A percentile compares a stretch with the other conserved stretches of the same genome.
Evolutionary conservation across 345 rosid species (phyloP).

Genomic region (Boechera stricta): DNA sequence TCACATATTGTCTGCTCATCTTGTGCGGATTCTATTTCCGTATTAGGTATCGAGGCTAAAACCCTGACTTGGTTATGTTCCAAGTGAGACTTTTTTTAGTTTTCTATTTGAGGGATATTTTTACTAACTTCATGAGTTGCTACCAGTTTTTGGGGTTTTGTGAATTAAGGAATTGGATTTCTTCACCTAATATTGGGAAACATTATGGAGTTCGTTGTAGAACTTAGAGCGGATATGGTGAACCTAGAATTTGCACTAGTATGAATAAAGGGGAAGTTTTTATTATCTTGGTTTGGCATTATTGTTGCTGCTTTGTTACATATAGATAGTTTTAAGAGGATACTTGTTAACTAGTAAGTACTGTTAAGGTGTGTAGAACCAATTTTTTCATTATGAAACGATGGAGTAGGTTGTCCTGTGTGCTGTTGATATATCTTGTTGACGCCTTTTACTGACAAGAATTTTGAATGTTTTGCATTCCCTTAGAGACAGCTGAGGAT

Average conservation of each 20-base stretch:
- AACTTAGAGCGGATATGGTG: too few species aligned
- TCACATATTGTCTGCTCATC: neutral
- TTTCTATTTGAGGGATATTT: slow-evolving; percentile 6
- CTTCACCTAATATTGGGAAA: too few species aligned
- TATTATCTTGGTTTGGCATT: neutral
- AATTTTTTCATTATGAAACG: neutral
- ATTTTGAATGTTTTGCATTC: neutral
- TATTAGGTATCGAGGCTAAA: neutral
- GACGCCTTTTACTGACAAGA: neutral
- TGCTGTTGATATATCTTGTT: neutral
- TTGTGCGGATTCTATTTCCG: neutral
- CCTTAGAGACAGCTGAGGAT: slow-evolving; percentile 7
- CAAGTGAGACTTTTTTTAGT: neutral
- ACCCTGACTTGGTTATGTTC: slow-evolving; percentile 13
- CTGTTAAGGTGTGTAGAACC: neutral
- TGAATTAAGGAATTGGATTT: too few species aligned
- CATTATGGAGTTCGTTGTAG: too few species aligned
- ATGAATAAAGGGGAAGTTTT: too few species aligned
- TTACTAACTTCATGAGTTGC: neutral
- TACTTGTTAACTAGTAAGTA: neutral
- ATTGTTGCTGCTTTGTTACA: neutral
- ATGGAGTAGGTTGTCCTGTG: neutral
- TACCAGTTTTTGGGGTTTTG: too few species aligned
- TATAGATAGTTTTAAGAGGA: neutral
- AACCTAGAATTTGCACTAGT: too few species aligned